Percentiles rank a stretch among this genome's conserved stretches.
These are phyloP conservation scores for Tulasnella sp. DNA, from an alignment of 768 basidiomycete species.

Conservation along the genomic window DNA sequence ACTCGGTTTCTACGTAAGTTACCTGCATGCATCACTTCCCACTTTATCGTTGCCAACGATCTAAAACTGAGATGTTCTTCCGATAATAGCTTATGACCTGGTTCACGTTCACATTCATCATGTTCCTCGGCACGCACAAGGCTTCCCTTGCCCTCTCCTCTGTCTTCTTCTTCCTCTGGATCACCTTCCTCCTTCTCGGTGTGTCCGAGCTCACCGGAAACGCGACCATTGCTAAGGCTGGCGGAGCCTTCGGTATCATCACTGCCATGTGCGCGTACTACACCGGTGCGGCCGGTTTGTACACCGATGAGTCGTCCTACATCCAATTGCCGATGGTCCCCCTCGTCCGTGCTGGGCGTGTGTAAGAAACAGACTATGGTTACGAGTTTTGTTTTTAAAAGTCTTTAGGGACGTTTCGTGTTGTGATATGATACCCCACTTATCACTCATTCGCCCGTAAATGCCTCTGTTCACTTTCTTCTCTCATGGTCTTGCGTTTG, in stretches of 20 bases:
- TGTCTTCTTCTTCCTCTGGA: conserved; percentile 41
- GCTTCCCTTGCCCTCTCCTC: conserved; percentile 40
- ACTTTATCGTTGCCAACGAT: neutral
- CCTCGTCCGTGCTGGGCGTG: neutral
- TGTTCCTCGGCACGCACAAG: conserved; percentile 37
- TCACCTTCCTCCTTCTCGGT: conserved; percentile 42
- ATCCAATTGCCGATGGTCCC: neutral
- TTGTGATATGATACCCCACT: too few species aligned
- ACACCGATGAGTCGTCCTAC: conserved; percentile 26
- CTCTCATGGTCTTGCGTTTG: too few species aligned
- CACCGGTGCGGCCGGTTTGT: conserved; percentile 27
- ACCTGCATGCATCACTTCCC: too few species aligned
- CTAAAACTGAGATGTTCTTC: neutral
- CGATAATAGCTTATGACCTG: conserved; percentile 48
- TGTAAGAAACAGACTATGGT: too few species aligned
- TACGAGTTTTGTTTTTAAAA: too few species aligned
- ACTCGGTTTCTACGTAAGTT: conserved; percentile 44
- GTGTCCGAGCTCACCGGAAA: conserved; percentile 30
- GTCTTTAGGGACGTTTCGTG: too few species aligned
- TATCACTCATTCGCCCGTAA: too few species aligned
- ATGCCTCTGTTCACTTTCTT: too few species aligned
- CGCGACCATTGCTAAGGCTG: conserved; percentile 23
- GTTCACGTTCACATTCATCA: conserved; percentile 47
- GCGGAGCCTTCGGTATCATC: conserved; percentile 26
- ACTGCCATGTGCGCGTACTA: conserved; percentile 28